Evolutionary conservation across 495 filamentous ascomycete genomes (phyloP).

Genomic region (Chlorociboria aeruginascens): DNA sequence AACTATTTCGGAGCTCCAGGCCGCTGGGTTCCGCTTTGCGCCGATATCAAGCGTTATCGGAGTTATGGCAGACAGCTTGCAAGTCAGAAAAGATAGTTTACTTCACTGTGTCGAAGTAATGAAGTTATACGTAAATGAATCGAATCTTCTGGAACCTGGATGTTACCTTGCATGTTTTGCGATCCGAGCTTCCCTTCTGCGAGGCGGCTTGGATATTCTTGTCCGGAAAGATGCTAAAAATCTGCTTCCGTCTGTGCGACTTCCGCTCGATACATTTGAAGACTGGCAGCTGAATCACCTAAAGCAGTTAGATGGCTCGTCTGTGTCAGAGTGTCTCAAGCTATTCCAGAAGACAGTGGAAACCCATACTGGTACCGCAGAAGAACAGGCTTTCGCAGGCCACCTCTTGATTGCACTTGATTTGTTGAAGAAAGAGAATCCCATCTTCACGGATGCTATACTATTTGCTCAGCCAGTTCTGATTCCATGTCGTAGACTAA

Average conservation of each 20-base stretch:
- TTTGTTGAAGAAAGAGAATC: slow-evolving; percentile 26
- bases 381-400: slow-evolving; percentile 25
- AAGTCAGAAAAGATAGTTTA: slow-evolving; percentile 47
- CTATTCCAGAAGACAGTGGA: not conserved
- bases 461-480: slow-evolving; percentile 26
- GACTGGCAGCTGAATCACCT: slow-evolving; percentile 41
- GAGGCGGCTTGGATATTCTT: slow-evolving; percentile 61
- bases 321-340: slow-evolving; percentile 6
- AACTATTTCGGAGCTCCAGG: slow-evolving; percentile 50
- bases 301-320: slow-evolving; percentile 4
- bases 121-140: slow-evolving; percentile 40
- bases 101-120: slow-evolving; percentile 46
- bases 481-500: slow-evolving; percentile 26
- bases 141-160: slow-evolving; percentile 45
- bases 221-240: slow-evolving; percentile 51
- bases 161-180: slow-evolving; percentile 70
- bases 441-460: slow-evolving; percentile 31
- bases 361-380: not conserved
- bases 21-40: slow-evolving; percentile 68
- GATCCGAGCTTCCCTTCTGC: slow-evolving; percentile 46
- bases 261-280: slow-evolving; percentile 45
- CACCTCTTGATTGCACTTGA: slow-evolving; percentile 26
- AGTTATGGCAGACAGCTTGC: slow-evolving; percentile 56
- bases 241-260: slow-evolving; percentile 51
- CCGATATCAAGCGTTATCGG: slow-evolving; percentile 53